Evolutionary conservation across 306 rosid species (phyloP), one percentile per base, ranked within the genome.

Genomic region (Hippophae tibetana): DNA sequence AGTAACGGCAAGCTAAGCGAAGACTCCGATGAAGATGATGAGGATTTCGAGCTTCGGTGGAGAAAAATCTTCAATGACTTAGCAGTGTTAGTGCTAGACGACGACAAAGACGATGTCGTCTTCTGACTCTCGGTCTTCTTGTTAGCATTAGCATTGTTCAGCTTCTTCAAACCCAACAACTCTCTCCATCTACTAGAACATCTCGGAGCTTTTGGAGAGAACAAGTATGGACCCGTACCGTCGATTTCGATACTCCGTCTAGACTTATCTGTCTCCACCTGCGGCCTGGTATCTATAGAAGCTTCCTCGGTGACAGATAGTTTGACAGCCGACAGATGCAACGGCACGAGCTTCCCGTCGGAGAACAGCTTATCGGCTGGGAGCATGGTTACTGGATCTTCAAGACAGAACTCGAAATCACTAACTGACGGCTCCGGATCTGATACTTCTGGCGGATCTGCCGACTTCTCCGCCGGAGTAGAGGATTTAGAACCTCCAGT

Each of bases 171-270:
- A 42, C 97, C 94, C 42, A 93, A 52, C 0, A 93, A 76, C 71
- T 93, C 97, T 45, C 81, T 93, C 99, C 97, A 88, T 56, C 94
- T 82, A 72, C 94, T 85, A 3, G 99, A 88, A 43, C 97, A 93
- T 11, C 97, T 78, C n/a, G 97, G 99, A 0, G 97, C 99, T 69
- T 93, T 93, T 0, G 99, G 97, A 4, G 95, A 93, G 69, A 88
- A 93, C 68, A 86, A 57, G 70, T 76, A 82, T 0, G 85, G 82
- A 7, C 88, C 94, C 1, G 79, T 9, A 11, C 72, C 13, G 9
- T 78, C 48, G 9, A 63, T 11, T 7, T 78, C 85, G 4, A 43
- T 27, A 47, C 78, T 58, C 61, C 82, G 79, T 60, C 62, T 56
- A 7, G 43, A 41, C 59, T 68, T 79, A 11, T 54, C 56, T 2